Base-by-base conservation (phyloP, 129 eudicot genomes). In the Centella asiatica region DNA sequence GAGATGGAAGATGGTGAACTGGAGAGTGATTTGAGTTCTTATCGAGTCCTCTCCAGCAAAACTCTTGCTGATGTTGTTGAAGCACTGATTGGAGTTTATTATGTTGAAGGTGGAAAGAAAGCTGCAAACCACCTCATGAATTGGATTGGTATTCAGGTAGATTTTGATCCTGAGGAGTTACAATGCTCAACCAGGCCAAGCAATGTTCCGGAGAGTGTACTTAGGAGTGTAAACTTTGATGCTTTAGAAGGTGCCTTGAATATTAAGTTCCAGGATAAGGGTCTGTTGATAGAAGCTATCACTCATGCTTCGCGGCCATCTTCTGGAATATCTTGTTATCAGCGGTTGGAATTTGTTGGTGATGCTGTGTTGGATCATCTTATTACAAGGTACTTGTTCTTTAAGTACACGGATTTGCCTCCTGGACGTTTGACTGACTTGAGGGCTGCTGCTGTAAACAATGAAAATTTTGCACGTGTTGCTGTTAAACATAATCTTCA, bases 231-330 rank as follows among this genome's bases (percentile, higher is more conserved):
- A 29, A 72, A 87, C 67, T 92, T 92, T 70, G 85, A 84, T 65
- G 76, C 77, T 46, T 61, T 92, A 59, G 95, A 87, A 72, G 82
- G 75, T 36, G 76, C 88, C 47, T 73, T 92, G 64, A 82, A 82
- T 11, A 58, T 77, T 58, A 80, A 85, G 56, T 92, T 92, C 63
- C 51, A 37, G 29, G 95, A 84, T 56, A 84, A 34, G 71, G 85
- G 88, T 40, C 61, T 84, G 31, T 65, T 92, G 76, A 73, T 92
- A 31, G 99, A 92, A 77, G 96, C 99, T 44, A 92, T 92, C 64
- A 92, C 99, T 71, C 99, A 92, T 71, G 99, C 99, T 76, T 92
- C 99, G 14, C 83, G 99, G 18, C 99, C 99, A 8, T 87, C 99
- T 62, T 84, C 99, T 24, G 99, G 99, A n/a, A 95, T 92, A 19